Percentiles rank a stretch among this genome's conserved stretches.
Evolutionary conservation across 768 basidiomycete genomes (phyloP).

Genomic region (Coprinopsis marcescibilis): DNA sequence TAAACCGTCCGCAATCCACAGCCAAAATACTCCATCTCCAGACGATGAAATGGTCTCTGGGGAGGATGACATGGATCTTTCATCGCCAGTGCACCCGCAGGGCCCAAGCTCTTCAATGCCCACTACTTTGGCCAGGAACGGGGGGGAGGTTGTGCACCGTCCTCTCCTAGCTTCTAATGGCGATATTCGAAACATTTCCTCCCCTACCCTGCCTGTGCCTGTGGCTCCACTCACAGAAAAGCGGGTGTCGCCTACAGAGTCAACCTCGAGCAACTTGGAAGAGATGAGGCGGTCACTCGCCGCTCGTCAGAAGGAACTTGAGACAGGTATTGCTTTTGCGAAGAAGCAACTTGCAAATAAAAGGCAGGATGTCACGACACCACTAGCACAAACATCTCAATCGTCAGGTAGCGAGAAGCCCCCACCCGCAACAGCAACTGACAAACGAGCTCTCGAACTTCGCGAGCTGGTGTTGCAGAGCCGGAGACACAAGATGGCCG

Average conservation of each 20-base stretch:
- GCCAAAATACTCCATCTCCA: too few relatives aligned
- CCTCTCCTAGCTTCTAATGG: too few relatives aligned
- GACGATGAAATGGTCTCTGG: constrained; percentile 25
- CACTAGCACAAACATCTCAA: not conserved
- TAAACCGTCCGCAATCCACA: too few relatives aligned
- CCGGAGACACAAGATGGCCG: constrained; percentile 23
- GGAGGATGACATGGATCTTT: constrained; percentile 26
- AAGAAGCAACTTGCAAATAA: not conserved
- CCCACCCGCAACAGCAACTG: too few relatives aligned
- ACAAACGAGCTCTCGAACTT: too few relatives aligned
- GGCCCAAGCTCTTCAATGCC: not conserved
- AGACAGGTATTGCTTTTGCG: constrained; percentile 29
- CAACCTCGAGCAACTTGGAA: constrained; percentile 12
- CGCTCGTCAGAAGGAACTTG: constrained; percentile 39
- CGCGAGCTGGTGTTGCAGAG: constrained; percentile 36
- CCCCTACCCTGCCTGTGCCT: not conserved
- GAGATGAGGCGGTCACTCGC: constrained; percentile 32
- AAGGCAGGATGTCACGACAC: not conserved
- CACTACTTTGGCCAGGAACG: too few relatives aligned
- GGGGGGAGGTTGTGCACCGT: too few relatives aligned
- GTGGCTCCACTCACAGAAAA: too few relatives aligned
- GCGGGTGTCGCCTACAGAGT: too few relatives aligned
- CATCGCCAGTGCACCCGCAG: constrained; percentile 18
- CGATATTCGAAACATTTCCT: constrained; percentile 2
- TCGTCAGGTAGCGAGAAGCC: too few relatives aligned